A percentile compares a stretch with the other conserved stretches of the same genome.
Evolutionary conservation across 164 flowering plant species (phyloP).

Genomic region (Echeveria elegans): DNA sequence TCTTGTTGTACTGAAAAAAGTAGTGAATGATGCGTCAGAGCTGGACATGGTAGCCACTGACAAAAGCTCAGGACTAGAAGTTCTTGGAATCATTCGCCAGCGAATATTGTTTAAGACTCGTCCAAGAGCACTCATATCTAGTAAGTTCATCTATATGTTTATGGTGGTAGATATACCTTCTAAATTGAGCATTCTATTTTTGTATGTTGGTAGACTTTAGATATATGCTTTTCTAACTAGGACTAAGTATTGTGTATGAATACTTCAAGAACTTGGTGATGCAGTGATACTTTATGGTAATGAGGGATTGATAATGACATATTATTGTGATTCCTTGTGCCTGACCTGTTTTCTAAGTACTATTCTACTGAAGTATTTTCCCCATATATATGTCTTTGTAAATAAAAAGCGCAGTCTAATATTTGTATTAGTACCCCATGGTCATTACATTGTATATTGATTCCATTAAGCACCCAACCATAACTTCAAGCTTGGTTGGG

Average conservation of each 20-base stretch:
- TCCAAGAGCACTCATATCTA: conserved; percentile 79
- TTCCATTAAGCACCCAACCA: too few species aligned
- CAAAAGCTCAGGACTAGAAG: conserved; percentile 48
- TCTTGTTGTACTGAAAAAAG: conserved; percentile 59
- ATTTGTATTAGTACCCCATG: too few species aligned
- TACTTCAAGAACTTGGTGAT: neutral
- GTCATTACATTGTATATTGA: too few species aligned
- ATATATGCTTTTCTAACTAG: too few species aligned
- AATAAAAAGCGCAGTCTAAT: too few species aligned
- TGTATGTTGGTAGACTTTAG: neutral
- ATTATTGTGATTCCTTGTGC: too few species aligned
- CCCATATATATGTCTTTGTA: too few species aligned
- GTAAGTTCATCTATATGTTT: conserved; percentile 20
- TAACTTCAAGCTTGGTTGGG: too few species aligned
- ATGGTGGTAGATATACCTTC: neutral
- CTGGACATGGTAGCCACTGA: conserved; percentile 11
- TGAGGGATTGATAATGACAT: too few species aligned
- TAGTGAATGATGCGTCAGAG: conserved; percentile 22
- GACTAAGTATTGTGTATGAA: neutral
- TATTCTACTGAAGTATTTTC: too few species aligned
- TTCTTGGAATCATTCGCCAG: conserved; percentile 69
- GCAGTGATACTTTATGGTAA: neutral
- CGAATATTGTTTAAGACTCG: conserved; percentile 86
- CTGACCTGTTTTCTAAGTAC: too few species aligned
- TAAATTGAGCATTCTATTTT: too few species aligned